Conservation (phyloP, 2,329 filamentous ascomycete species). For the Trichoderma guizhouense region DNA sequence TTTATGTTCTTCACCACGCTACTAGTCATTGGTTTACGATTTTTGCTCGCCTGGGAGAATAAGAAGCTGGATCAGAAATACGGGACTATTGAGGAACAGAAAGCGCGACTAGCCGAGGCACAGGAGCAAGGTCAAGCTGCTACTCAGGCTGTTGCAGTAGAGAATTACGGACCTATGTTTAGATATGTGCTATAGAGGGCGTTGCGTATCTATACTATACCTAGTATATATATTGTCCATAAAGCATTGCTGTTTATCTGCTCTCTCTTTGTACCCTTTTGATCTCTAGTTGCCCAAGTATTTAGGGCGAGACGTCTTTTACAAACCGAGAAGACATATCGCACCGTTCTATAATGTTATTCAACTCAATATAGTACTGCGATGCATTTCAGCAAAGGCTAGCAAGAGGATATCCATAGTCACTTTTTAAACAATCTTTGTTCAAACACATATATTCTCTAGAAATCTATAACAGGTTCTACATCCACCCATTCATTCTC, state of each 20-base stretch:
- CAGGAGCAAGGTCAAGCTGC: background rate
- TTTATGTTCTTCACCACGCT: slow-evolving; percentile 25
- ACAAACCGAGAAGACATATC: too few species aligned
- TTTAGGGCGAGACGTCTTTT: too few species aligned
- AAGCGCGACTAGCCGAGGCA: background rate
- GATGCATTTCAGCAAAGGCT: too few species aligned
- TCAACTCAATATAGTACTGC: too few species aligned
- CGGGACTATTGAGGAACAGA: slow-evolving; percentile 10
- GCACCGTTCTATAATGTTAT: too few species aligned
- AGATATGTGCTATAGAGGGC: slow-evolving; percentile 22
- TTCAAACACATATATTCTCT: background rate
- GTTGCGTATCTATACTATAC: background rate
- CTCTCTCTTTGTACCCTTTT: too few species aligned
- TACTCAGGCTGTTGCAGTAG: slow-evolving; percentile 15
- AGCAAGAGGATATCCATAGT: background rate
- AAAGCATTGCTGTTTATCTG: background rate
- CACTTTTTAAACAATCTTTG: background rate
- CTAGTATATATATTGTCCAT: background rate
- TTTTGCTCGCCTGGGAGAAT: slow-evolving; percentile 22
- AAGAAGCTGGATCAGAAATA: slow-evolving; percentile 20
- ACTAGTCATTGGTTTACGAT: slow-evolving; percentile 18
- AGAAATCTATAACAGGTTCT: background rate
- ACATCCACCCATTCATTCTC: background rate
- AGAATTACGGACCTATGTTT: slow-evolving; percentile 25
- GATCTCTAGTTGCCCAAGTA: too few species aligned